A percentile compares a stretch with the other conserved stretches of the same genome.
phyloP scores from a whole-genome alignment of 768 basidiomycete genomes.

The Lentinula aciculospora region DNA sequence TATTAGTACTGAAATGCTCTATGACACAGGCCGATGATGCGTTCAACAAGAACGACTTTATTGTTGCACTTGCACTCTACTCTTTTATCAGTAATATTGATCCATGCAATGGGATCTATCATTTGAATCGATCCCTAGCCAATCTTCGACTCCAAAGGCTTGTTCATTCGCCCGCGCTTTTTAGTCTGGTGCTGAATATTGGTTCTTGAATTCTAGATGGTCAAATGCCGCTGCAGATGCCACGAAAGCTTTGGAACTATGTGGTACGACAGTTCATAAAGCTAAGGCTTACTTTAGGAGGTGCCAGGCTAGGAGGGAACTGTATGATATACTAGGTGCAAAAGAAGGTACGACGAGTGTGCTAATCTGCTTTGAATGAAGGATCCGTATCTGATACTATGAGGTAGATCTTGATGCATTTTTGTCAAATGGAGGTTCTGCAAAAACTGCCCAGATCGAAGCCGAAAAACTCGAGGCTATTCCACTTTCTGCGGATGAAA shows the following conservation, averaged over 20 bases:
- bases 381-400: background rate
- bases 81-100: background rate
- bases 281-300: background rate
- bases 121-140: slow-evolving; percentile 7
- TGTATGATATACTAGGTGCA: background rate
- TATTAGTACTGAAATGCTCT: background rate
- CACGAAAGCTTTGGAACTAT: background rate
- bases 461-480: background rate
- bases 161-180: background rate
- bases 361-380: background rate
- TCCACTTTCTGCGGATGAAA: background rate
- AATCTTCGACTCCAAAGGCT: slow-evolving; percentile 9
- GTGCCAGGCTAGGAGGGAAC: background rate
- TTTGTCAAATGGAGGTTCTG: background rate
- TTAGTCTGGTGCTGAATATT: too few relatives aligned
- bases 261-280: background rate
- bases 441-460: background rate
- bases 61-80: background rate
- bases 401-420: background rate
- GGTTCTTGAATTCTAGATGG: background rate
- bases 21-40: background rate
- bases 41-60: background rate
- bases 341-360: background rate
- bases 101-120: background rate
- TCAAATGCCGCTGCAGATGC: background rate